phyloP scores from a whole-genome alignment of 495 filamentous ascomycete genomes.

The Corynascus novoguineensis region DNA sequence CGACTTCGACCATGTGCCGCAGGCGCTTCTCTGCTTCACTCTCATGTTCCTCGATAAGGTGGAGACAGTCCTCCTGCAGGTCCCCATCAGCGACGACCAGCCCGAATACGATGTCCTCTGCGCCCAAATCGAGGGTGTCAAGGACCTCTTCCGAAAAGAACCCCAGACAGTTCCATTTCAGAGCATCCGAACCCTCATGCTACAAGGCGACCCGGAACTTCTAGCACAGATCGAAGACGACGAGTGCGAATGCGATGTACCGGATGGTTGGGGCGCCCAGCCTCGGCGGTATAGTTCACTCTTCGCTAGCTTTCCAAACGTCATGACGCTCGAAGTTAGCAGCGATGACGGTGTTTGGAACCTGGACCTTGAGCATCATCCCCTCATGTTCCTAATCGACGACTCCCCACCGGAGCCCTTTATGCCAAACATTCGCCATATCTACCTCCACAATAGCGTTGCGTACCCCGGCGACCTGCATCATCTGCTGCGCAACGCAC shows the following conservation, averaged over 20 bases:
- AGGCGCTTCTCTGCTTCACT: slow-evolving; percentile 22
- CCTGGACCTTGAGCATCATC: slow-evolving; percentile 1
- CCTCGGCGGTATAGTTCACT: slow-evolving; percentile 18
- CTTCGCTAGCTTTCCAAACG: slow-evolving; percentile 19
- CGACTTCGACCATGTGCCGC: slow-evolving; percentile 21
- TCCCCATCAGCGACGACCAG: slow-evolving; percentile 27
- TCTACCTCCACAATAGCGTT: slow-evolving; percentile 30
- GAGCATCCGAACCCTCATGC: slow-evolving; percentile 8
- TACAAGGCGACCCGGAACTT: slow-evolving; percentile 24
- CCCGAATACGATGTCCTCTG: slow-evolving; percentile 19
- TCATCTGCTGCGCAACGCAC: slow-evolving; percentile 25
- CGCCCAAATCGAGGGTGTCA: neutral
- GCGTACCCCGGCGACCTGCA: slow-evolving; percentile 24
- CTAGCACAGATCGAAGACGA: slow-evolving; percentile 21
- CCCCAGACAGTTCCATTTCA: slow-evolving; percentile 4
- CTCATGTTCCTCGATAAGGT: slow-evolving; percentile 21
- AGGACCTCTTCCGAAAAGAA: slow-evolving; percentile 9
- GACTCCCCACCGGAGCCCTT: slow-evolving; percentile 1
- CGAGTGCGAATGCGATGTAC: slow-evolving; percentile 20
- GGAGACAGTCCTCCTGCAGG: slow-evolving; percentile 27
- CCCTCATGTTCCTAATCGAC: neutral
- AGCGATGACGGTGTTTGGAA: slow-evolving; percentile 28
- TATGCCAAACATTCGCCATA: slow-evolving; percentile 17
- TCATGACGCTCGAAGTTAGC: slow-evolving; percentile 28
- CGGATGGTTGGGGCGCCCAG: slow-evolving; percentile 24